Conservation (phyloP, 352 stramenopile genomes). For the Phytophthora tubulina region DNA sequence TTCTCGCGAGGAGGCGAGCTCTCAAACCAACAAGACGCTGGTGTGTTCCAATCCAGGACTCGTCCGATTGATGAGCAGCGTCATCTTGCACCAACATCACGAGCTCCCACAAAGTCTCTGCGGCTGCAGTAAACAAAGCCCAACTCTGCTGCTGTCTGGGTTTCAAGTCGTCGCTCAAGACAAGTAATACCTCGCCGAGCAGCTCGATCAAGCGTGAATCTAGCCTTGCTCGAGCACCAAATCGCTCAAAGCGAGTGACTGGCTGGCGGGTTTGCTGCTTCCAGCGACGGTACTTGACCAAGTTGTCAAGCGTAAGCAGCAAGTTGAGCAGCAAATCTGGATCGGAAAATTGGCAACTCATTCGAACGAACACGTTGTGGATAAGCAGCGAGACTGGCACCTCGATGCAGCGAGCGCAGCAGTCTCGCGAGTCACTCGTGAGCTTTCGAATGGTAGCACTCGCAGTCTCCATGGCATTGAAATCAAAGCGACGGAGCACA, state of each 20-base stretch:
- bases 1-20: neutral
- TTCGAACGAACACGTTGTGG: slow-evolving; percentile 5
- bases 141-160: slow-evolving; percentile 1
- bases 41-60: slow-evolving; percentile 5
- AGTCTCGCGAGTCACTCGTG: neutral
- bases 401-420: slow-evolving; percentile 9
- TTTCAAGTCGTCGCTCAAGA: slow-evolving; percentile 4
- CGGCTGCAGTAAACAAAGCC: slow-evolving; percentile 1
- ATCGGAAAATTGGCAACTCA: neutral
- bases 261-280: neutral
- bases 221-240: neutral
- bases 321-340: neutral
- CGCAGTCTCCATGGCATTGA: neutral
- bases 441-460: neutral
- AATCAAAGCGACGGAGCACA: neutral
- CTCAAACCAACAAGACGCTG: neutral
- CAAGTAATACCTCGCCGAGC: slow-evolving; percentile 1
- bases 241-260: slow-evolving; percentile 4
- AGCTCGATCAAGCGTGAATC: slow-evolving; percentile 8
- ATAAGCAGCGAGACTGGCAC: slow-evolving; percentile 2
- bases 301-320: neutral
- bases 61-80: neutral
- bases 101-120: slow-evolving; percentile 1
- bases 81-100: neutral
- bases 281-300: slow-evolving; percentile 9